Evolutionary conservation across 495 filamentous ascomycete species (phyloP).

Genomic region (Rostrohypoxylon terebratum): DNA sequence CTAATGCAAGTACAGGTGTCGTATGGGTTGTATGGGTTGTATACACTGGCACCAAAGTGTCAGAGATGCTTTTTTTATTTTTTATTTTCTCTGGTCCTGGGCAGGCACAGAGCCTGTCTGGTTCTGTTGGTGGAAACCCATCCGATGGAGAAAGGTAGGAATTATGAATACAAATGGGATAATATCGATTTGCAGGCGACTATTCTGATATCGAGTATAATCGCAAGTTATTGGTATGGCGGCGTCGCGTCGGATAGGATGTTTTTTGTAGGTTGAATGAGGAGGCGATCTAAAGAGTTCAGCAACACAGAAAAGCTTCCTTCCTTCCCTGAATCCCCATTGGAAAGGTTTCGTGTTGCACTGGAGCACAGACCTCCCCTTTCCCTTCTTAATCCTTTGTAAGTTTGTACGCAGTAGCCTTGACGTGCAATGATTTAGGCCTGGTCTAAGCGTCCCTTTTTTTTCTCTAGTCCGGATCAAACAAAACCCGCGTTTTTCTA

Average conservation of each 20-base stretch:
- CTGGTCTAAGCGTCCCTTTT: constrained; percentile 12
- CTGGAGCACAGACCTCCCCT: constrained; percentile 25
- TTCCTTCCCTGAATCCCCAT: constrained; percentile 26
- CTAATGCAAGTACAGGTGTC: background rate
- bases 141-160: constrained; percentile 25
- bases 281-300: constrained; percentile 34
- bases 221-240: background rate
- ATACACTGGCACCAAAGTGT: background rate
- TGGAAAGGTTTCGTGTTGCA: constrained; percentile 50
- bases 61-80: constrained; percentile 10
- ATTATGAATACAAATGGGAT: constrained; percentile 6
- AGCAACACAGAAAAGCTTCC: constrained; percentile 40
- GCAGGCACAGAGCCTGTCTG: constrained; percentile 48
- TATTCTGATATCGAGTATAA: constrained; percentile 2
- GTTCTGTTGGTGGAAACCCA: constrained; percentile 36
- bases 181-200: constrained; percentile 24
- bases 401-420: background rate
- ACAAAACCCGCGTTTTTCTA: constrained; percentile 12
- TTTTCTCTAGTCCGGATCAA: constrained; percentile 19
- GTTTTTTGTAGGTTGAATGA: constrained; percentile 31
- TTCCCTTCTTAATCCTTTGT: constrained; percentile 5
- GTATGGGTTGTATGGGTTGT: background rate
- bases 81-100: constrained; percentile 34
- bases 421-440: background rate
- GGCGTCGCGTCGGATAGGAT: constrained; percentile 12